These are phyloP conservation scores for Sutorius eximius DNA, from an alignment of 1,284 basidiomycete genomes.

Conservation along the genomic window DNA sequence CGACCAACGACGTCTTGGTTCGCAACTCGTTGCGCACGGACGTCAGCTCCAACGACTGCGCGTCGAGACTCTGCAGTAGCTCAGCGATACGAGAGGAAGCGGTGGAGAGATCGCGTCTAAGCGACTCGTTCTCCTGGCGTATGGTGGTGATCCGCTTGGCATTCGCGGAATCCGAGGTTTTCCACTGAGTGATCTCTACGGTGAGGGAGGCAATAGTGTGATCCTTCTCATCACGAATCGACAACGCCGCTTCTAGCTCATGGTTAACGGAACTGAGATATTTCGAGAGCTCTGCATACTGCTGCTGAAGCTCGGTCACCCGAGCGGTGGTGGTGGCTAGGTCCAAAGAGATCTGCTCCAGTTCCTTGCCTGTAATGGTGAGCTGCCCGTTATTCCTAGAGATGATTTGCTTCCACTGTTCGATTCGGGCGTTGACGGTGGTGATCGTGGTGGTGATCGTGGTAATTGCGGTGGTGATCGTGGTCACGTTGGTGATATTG, in stretches of 20 bases:
- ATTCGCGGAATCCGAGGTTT: not conserved
- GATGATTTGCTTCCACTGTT: conserved; percentile 3
- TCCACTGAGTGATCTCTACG: not conserved
- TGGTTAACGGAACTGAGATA: not conserved
- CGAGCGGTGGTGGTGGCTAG: conserved; percentile 1
- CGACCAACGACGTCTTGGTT: not conserved
- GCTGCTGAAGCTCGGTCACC: conserved; percentile 1
- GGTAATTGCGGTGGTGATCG: not conserved
- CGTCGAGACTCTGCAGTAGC: not conserved
- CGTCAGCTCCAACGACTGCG: not conserved
- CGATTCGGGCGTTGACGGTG: conserved; percentile 1
- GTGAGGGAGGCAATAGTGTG: not conserved
- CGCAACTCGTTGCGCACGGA: not conserved
- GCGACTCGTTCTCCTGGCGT: not conserved
- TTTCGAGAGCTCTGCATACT: not conserved
- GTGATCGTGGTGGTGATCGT: conserved; percentile 1
- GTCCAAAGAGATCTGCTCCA: conserved; percentile 10
- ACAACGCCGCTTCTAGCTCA: not conserved
- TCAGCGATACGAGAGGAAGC: not conserved
- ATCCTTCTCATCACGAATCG: conserved; percentile 4
- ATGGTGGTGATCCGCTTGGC: not conserved
- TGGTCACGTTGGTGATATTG: not conserved
- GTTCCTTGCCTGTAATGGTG: conserved; percentile 8
- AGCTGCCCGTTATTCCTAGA: not conserved
- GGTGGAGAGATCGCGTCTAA: not conserved